Conservation (phyloP, 1,284 basidiomycete species). For the Cryptococcus amylolentus region DNA sequence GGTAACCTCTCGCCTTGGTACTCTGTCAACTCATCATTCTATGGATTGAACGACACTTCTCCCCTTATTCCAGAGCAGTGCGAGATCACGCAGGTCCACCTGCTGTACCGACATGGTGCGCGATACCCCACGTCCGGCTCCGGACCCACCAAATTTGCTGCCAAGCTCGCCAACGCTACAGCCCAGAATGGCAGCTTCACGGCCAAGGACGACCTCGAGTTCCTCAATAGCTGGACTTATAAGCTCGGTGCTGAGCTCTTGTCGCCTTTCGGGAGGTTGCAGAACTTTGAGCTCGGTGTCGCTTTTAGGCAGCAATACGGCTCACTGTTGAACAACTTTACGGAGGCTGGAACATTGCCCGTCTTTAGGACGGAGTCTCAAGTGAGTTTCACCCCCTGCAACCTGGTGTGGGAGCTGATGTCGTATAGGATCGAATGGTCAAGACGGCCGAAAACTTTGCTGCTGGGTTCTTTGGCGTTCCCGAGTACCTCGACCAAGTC, state of each 20-base stretch:
- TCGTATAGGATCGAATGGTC: conserved; percentile 71
- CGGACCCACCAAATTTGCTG: conserved; percentile 32
- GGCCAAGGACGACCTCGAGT: conserved; percentile 46
- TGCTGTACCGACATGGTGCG: conserved; percentile 60
- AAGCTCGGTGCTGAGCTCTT: conserved; percentile 51
- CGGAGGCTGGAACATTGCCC: conserved; percentile 41
- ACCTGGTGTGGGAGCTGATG: background rate
- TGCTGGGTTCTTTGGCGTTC: conserved; percentile 80
- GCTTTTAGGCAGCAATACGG: conserved; percentile 62
- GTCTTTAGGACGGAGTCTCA: conserved; percentile 67
- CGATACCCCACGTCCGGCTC: conserved; percentile 46
- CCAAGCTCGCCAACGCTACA: conserved; percentile 33
- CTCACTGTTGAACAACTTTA: conserved; percentile 75
- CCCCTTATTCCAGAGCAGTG: conserved; percentile 66
- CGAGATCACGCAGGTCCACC: conserved; percentile 65
- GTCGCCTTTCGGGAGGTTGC: conserved; percentile 51
- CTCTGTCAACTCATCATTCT: conserved; percentile 63
- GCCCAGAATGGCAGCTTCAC: conserved; percentile 22
- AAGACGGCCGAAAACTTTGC: conserved; percentile 79
- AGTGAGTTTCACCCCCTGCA: background rate
- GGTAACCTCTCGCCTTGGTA: conserved; percentile 83
- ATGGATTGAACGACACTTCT: conserved; percentile 65
- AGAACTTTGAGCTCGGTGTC: conserved; percentile 47
- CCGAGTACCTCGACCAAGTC: conserved; percentile 76
- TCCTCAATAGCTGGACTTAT: conserved; percentile 53